Conservation (phyloP, 331 rosid genomes). For the Malus hybrid region DNA sequence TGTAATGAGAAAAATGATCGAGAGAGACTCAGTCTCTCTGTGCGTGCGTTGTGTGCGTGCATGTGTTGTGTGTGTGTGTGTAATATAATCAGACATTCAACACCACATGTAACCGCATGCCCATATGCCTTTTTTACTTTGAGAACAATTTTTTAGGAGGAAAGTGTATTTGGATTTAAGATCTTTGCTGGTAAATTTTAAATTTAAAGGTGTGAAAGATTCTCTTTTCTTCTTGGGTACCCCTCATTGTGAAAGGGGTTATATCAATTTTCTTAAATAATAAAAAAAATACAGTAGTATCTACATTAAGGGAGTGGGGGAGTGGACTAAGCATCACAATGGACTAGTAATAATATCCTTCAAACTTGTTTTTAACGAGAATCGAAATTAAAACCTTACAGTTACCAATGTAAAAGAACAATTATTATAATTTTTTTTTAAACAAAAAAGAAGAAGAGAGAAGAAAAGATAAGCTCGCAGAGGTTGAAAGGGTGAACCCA, state of each 20-base stretch:
- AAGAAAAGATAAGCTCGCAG: not conserved
- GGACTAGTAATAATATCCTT: no score
- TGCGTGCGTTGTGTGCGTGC: no score
- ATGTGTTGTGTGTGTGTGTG: no score
- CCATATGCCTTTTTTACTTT: conserved; percentile 6
- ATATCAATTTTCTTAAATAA: not conserved
- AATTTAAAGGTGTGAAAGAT: conserved; percentile 22
- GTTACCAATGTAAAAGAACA: no score
- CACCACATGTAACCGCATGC: conserved; percentile 21
- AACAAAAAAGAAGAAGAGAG: not conserved
- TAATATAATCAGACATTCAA: not conserved
- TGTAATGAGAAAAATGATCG: no score
- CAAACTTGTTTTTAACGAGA: no score
- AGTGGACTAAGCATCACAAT: no score
- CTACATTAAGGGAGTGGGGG: accelerated
- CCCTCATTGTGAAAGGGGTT: not conserved
- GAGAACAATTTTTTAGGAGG: not conserved
- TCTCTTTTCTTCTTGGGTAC: conserved; percentile 7
- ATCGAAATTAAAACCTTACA: no score
- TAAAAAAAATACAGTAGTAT: no score
- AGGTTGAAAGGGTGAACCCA: not conserved
- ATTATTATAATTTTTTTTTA: no score
- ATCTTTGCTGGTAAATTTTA: conserved; percentile 21
- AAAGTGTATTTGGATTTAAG: not conserved
- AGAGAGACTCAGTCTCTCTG: no score